Conservation (phyloP, 179 eudicot genomes). For the Pouteria campechiana region DNA sequence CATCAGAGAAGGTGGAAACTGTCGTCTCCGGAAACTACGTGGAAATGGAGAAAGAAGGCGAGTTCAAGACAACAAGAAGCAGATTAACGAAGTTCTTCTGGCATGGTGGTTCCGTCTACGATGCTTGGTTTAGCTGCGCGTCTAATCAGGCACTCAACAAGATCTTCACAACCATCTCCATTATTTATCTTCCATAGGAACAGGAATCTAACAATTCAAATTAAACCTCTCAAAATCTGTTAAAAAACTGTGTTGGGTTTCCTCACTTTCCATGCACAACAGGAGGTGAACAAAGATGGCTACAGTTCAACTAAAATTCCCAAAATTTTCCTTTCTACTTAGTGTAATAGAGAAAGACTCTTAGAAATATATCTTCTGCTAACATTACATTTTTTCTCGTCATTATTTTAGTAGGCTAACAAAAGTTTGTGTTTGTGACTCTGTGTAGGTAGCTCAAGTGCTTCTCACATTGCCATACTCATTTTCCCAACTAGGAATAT, state of each 20-base stretch:
- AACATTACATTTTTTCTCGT: neutral
- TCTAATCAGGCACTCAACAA: slow-evolving; percentile 90
- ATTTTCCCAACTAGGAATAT: slow-evolving; percentile 91
- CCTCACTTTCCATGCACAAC: no score
- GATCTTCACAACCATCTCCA: no score
- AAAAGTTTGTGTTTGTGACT: neutral
- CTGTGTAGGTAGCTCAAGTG: slow-evolving; percentile 80
- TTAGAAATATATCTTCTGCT: no score
- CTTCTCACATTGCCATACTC: slow-evolving; percentile 85
- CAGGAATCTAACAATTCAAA: no score
- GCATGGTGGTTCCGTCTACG: slow-evolving; percentile 96
- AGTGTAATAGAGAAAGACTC: no score
- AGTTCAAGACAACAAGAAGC: slow-evolving; percentile 20
- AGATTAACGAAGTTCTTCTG: slow-evolving; percentile 58
- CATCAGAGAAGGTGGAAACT: slow-evolving; percentile 76
- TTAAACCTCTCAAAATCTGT: no score
- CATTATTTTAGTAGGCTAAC: neutral
- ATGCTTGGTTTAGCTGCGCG: slow-evolving; percentile 97
- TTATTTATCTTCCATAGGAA: no score
- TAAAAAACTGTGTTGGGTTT: no score
- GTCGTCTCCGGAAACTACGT: slow-evolving; percentile 72
- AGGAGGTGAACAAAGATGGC: no score
- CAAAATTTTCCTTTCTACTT: no score
- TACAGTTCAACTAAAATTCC: no score
- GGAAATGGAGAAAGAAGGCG: slow-evolving; percentile 60